Evolutionary conservation across 371 early-diverging fungal genomes (phyloP), one percentile per base, ranked within the genome.

Genomic region (Saksenaea vasiformis): DNA sequence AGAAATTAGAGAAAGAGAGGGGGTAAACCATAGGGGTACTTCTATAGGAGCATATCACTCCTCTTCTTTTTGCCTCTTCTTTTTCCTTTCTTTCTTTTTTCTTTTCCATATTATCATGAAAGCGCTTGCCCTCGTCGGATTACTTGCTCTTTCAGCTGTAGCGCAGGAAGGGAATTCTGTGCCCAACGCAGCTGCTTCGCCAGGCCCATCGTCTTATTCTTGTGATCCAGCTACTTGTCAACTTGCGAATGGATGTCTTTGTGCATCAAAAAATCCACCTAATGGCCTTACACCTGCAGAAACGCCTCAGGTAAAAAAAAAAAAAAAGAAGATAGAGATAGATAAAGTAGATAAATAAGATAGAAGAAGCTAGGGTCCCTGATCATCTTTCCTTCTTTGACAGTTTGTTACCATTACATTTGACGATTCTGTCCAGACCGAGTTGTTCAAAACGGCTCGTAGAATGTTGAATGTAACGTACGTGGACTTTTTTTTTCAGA

Each of bases 361-460:
- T 10, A 31, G 28, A 14, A 55, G 27, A 14, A n/a, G 9, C 5
- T 55, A n/a, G n/a, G n/a, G n/a, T n/a, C n/a, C n/a, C n/a, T n/a
- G n/a, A n/a, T n/a, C n/a, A n/a, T n/a, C n/a, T n/a, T n/a, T 3
- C 34, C 5, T 56, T 28, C 14, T 3, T 22, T 37, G 28, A 13
- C 41, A 70, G 78, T 91, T 91, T 68, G 77, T 90, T 31, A 79
- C 87, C 19, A 71, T 91, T 51, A 90, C 90, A 2, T 89, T 85
- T 71, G 90, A 90, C 61, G 92, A 91, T 70, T 84, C 89, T 1
- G 63, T 91, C 59, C 89, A 91, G 58, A 65, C 76, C 28, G 67
- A 74, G 43, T 55, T 83, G 11, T 64, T 79, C 28, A 66, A 75
- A 34, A 69, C 76, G 13, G 70, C 83, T 62, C 37, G 67, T 43